phyloP scores from a whole-genome alignment of 352 stramenopile genomes.

The Globisporangium solare region DNA sequence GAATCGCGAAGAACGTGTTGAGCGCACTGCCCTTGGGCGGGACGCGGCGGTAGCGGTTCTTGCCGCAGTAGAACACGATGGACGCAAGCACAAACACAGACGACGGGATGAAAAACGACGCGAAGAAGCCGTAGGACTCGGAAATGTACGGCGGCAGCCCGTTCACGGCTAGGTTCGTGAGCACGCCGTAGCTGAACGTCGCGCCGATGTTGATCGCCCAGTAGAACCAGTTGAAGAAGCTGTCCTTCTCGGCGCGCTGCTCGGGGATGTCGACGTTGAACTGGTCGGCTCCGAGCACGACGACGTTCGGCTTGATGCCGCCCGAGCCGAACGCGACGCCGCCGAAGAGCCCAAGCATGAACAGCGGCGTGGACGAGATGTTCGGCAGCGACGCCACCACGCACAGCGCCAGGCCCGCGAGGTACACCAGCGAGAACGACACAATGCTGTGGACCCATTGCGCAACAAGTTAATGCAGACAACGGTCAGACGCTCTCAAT shows the following conservation, averaged over 20 bases:
- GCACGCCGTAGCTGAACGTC: slow-evolving; percentile 87
- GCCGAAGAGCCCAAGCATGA: slow-evolving; percentile 83
- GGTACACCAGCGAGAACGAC: slow-evolving; percentile 70
- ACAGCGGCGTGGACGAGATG: slow-evolving; percentile 59
- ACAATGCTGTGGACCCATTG: slow-evolving; percentile 37
- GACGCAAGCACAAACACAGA: slow-evolving; percentile 77
- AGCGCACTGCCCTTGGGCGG: slow-evolving; percentile 76
- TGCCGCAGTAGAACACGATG: slow-evolving; percentile 74
- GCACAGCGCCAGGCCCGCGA: slow-evolving; percentile 61
- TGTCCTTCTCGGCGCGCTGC: slow-evolving; percentile 76
- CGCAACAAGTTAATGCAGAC: background rate
- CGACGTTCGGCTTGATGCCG: slow-evolving; percentile 76
- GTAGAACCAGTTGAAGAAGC: slow-evolving; percentile 95
- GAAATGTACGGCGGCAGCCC: slow-evolving; percentile 81
- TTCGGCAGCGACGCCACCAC: slow-evolving; percentile 52
- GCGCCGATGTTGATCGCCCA: slow-evolving; percentile 91
- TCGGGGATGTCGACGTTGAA: slow-evolving; percentile 70
- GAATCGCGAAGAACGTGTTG: slow-evolving; percentile 61
- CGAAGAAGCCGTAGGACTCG: slow-evolving; percentile 82
- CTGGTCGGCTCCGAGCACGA: slow-evolving; percentile 75
- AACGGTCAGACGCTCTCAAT: background rate
- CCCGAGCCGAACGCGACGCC: slow-evolving; percentile 64
- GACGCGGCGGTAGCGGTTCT: slow-evolving; percentile 54
- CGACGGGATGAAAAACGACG: slow-evolving; percentile 84
- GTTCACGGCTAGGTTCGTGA: slow-evolving; percentile 90